Percentiles rank a stretch among this genome's conserved stretches.
These are phyloP conservation scores for Fusarium duplospermum DNA, from an alignment of 2,329 filamentous ascomycete species.

Conservation along the genomic window DNA sequence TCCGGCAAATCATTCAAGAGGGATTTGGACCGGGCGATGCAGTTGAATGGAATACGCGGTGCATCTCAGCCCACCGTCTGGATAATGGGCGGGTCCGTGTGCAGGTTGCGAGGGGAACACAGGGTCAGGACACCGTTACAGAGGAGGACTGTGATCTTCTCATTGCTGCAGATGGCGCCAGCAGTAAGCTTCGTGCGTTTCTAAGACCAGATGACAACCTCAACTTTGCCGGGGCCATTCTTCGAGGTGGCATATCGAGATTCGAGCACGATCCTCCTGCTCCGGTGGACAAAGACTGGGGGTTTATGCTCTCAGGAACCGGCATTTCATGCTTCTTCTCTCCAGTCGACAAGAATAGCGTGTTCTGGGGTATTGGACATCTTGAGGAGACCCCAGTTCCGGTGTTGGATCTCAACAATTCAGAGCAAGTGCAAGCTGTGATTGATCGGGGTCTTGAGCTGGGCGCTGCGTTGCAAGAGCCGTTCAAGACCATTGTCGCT, in stretches of 20 bases:
- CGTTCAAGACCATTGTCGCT: conserved; percentile 54
- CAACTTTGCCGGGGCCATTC: conserved; percentile 53
- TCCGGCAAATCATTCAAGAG: conserved; percentile 51
- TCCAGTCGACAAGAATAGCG: conserved; percentile 53
- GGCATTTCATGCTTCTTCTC: conserved; percentile 58
- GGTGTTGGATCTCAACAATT: conserved; percentile 14
- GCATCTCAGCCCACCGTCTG: conserved; percentile 39
- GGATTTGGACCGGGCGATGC: conserved; percentile 24
- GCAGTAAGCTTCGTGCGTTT: conserved; percentile 53
- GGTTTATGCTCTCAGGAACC: conserved; percentile 51
- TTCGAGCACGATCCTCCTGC: conserved; percentile 50
- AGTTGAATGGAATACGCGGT: conserved; percentile 44
- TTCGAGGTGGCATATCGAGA: conserved; percentile 52
- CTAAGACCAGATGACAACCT: conserved; percentile 55
- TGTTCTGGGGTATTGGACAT: conserved; percentile 58
- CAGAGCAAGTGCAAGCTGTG: conserved; percentile 44
- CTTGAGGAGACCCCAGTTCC: conserved; percentile 38
- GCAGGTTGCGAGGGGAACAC: conserved; percentile 12
- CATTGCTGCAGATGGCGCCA: conserved; percentile 58
- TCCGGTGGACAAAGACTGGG: conserved; percentile 54
- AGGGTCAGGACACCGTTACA: background rate
- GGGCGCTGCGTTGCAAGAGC: conserved; percentile 51
- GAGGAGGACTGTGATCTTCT: conserved; percentile 54
- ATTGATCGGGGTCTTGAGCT: conserved; percentile 47
- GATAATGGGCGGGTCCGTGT: conserved; percentile 42